Percentiles rank a stretch among this genome's conserved stretches.
phyloP scores from a whole-genome alignment of 225 moss, liverwort and hornwort species.

The Straminergon stramineum region DNA sequence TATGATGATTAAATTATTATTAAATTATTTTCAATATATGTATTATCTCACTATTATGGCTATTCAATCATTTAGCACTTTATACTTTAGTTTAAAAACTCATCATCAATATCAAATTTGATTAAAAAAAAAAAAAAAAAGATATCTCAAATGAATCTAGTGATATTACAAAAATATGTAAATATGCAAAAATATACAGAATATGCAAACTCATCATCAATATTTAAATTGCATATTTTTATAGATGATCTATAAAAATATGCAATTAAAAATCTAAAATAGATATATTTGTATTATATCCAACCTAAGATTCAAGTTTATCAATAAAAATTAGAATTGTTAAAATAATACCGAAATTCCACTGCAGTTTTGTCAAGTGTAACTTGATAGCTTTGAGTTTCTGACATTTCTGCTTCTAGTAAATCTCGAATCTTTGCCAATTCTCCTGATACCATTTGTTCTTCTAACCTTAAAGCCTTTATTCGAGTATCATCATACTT shows the following conservation, averaged over 20 bases:
- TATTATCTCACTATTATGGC: not conserved
- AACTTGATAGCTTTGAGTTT: conserved; percentile 77
- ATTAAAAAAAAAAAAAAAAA: not conserved
- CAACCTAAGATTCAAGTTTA: not conserved
- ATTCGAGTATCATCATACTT: conserved; percentile 70
- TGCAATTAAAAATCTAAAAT: not conserved
- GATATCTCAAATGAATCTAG: not conserved
- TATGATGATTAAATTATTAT: fast-evolving
- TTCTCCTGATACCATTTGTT: conserved; percentile 42
- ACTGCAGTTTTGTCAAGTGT: conserved; percentile 70
- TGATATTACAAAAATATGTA: not conserved
- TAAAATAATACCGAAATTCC: conserved; percentile 33
- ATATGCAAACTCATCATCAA: no score
- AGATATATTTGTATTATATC: not conserved
- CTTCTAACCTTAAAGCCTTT: conserved; percentile 61
- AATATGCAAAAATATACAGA: no score
- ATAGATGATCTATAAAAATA: no score
- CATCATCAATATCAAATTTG: not conserved
- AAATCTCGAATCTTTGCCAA: conserved; percentile 27
- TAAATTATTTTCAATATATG: fast-evolving
- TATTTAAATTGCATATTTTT: no score
- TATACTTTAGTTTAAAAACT: not conserved
- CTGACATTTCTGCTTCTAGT: conserved; percentile 62
- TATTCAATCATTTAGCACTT: not conserved
- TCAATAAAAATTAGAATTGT: not conserved